These are phyloP conservation scores for Chaetomium sp. DNA, from an alignment of 2,329 filamentous ascomycete genomes.

Conservation along the genomic window DNA sequence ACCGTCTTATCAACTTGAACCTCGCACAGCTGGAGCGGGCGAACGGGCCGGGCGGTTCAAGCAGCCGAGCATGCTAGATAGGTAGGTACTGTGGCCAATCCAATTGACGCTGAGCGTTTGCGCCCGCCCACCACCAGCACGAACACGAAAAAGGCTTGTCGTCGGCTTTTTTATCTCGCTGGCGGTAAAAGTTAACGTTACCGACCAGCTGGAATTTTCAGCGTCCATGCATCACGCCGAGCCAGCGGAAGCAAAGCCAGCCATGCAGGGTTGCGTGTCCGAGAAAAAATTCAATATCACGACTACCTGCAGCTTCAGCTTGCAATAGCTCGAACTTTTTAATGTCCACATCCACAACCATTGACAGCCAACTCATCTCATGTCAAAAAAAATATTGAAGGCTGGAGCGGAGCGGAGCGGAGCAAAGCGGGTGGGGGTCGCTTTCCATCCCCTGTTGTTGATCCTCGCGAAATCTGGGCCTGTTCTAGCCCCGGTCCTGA, in stretches of 20 bases:
- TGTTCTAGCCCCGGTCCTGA: conserved; percentile 5
- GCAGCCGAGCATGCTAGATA: not conserved
- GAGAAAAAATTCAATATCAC: conserved; percentile 13
- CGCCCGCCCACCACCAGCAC: not conserved
- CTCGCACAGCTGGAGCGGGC: not conserved
- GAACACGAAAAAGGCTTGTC: not conserved
- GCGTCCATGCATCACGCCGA: not conserved
- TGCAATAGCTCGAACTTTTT: not conserved
- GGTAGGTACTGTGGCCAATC: not conserved
- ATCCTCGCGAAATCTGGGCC: conserved; percentile 4
- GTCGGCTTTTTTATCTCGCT: not conserved
- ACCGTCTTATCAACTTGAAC: conserved; percentile 2
- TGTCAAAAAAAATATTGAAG: conserved; percentile 7
- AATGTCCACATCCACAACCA: not conserved
- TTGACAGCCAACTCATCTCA: not conserved
- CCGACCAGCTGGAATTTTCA: conserved; percentile 4
- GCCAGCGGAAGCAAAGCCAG: not conserved
- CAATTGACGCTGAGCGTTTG: conserved; percentile 8
- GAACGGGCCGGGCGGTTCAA: not conserved
- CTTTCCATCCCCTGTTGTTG: not conserved
- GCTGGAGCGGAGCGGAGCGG: conserved; percentile 1
- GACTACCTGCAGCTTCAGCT: conserved; percentile 15
- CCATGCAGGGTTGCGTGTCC: conserved; percentile 4
- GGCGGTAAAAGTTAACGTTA: conserved; percentile 1
- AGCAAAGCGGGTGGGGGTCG: not conserved